Evolutionary conservation across 345 rosid genomes (phyloP), one percentile per base, ranked within the genome.

Genomic region (Populus nigra): DNA sequence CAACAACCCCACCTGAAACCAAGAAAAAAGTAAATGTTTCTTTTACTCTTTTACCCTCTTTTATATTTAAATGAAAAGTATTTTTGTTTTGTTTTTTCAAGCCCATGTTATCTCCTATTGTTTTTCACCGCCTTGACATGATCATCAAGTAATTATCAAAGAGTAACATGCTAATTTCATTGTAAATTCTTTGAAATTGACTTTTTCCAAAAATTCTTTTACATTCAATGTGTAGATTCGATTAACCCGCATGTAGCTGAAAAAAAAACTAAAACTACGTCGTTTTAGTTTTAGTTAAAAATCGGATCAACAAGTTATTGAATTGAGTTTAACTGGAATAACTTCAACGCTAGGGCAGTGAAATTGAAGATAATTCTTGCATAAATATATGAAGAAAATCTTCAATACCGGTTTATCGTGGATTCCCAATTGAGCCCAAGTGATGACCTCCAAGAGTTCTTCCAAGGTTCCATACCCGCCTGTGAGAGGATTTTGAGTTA

Each of bases 381-480:
- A 13, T 43, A 10, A 43, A 43, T 43, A 3, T 10, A 43, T 11
- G 25, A 0, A 10, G 29, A 59, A 59, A 23, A 1, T 10, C 5
- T 59, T 53, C 65, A n/a, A 10, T 84, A 91, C 96, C 75, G 96
- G 93, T 78, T 90, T 90, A 20, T 89, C 89, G 76, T 90, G 96
- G 79, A 91, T 91, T 39, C 93, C 93, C 6, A 91, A 84, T 43
- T 91, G 93, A 73, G 96, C 93, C 96, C 96, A 91, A 1, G 96
- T 87, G 85, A 91, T 91, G 68, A 90, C 93, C 75, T 91, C 96
- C 71, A 91, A 65, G 49, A 91, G 86, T 69, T 91, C 96, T 82
- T 88, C 96, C 77, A 91, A 72, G 55, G 96, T 91, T 73, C 96
- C 96, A 79, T 90, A 91, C 13, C 96, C 96, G 73, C 96, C 96